These are phyloP conservation scores for Phytopythium cucurbitacearum DNA, from an alignment of 352 stramenopile genomes.

Conservation along the genomic window DNA sequence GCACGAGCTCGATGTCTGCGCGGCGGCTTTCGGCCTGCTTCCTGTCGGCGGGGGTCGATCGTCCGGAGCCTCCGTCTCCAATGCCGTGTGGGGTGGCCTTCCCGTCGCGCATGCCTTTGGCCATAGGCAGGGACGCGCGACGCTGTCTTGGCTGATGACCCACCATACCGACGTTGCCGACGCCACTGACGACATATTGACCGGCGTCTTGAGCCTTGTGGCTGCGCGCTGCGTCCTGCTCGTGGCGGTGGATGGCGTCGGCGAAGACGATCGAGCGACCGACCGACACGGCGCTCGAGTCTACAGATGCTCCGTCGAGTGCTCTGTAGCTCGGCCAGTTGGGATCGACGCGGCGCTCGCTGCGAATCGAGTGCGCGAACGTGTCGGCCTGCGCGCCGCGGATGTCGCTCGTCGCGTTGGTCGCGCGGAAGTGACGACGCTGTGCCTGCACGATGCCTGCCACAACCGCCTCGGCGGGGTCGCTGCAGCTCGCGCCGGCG, in stretches of 20 bases:
- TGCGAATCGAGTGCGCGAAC: slow-evolving; percentile 62
- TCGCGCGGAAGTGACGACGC: slow-evolving; percentile 50
- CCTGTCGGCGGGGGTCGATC: slow-evolving; percentile 19
- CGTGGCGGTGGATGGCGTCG: slow-evolving; percentile 41
- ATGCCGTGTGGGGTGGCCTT: neutral
- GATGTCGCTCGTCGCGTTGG: slow-evolving; percentile 64
- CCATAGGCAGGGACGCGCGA: neutral
- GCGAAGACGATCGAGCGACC: slow-evolving; percentile 73
- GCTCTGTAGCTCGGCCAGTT: slow-evolving; percentile 56
- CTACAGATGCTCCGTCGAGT: slow-evolving; percentile 52
- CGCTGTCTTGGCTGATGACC: slow-evolving; percentile 3
- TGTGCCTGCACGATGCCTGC: slow-evolving; percentile 54
- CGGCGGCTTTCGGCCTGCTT: slow-evolving; percentile 36
- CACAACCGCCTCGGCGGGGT: slow-evolving; percentile 49
- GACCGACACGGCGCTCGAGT: slow-evolving; percentile 59
- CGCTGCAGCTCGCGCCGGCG: slow-evolving; percentile 41
- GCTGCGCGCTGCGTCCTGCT: slow-evolving; percentile 13
- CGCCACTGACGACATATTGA: slow-evolving; percentile 42
- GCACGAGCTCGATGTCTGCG: slow-evolving; percentile 59
- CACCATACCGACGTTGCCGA: slow-evolving; percentile 55
- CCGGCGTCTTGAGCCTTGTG: slow-evolving; percentile 12
- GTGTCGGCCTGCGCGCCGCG: slow-evolving; percentile 58
- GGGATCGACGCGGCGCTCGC: slow-evolving; percentile 57
- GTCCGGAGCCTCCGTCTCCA: too few species aligned
- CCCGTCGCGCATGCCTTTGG: slow-evolving; percentile 10